Evolutionary conservation across 2,329 filamentous ascomycete genomes (phyloP), one percentile per base, ranked within the genome.

Genomic region (Fusarium sp.): DNA sequence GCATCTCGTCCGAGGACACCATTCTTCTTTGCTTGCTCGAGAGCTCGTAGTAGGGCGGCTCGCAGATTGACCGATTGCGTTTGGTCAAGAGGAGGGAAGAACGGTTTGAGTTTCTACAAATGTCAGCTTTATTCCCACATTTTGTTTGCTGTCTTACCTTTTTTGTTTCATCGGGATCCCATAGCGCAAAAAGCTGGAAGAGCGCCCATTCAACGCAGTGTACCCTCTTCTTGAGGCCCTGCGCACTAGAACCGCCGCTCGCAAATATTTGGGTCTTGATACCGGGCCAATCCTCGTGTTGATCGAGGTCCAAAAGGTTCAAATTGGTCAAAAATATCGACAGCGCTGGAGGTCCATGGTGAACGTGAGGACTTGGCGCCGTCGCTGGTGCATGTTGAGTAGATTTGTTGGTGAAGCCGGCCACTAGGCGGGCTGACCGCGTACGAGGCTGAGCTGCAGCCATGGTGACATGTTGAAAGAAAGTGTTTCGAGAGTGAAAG

Each of bases 11-110:
- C 94, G 14, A 98, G 86, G 1, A 92, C 86, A 36, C 95, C 95
- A 83, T 90, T 94, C 84, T 97, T 97, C 85, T 98, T 98, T 68
- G 94, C 86, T 58, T 94, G 92, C 72, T 96, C 93, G 61, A 99
- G 89, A 75, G 89, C 91, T 81, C 94, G 90, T 77, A 95, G 93
- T 14, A 98, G 87, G 14, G 94, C 94, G 38, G 94, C 91, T 57
- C 96, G 94, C 12, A 99, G 89, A 80, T 97, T 98, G 76, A 97
- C 87, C 11, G 95, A 98, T 82, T 98, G 95, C 53, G 97, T 87
- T 42, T 96, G 94, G 77, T 98, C 95, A 74, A 94, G 88, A 0
- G 96, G 94, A 22, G 96, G 96, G 79, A 97, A 98, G 85, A 96
- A 96, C 0, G 94, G 94, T 66, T 92, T 91, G 15, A 98, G 87